Percentiles rank a stretch among this genome's conserved stretches.
Evolutionary conservation across 2,329 filamentous ascomycete genomes (phyloP).

Genomic region (Diaporthe sp.): DNA sequence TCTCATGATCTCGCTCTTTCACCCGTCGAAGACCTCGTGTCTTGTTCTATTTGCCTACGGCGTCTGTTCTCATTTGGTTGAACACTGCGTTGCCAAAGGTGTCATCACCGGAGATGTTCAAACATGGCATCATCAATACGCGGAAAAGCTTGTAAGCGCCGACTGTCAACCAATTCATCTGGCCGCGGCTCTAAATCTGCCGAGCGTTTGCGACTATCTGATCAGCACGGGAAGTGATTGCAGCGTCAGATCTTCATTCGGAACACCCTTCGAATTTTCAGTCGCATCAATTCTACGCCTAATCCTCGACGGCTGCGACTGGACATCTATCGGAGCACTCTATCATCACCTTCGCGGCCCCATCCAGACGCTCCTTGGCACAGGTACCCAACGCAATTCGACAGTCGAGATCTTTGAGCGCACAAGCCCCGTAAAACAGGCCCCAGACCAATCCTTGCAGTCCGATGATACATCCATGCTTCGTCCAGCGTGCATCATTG

Average conservation of each 20-base stretch:
- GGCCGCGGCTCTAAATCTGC: not conserved
- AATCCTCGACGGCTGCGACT: not conserved
- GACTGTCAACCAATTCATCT: not conserved
- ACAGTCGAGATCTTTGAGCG: not conserved
- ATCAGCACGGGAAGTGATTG: not conserved
- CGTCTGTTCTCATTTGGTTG: no score
- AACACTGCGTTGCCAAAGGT: no score
- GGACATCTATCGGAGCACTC: no score
- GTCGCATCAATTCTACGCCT: not conserved
- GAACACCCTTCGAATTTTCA: not conserved
- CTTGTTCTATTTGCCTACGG: no score
- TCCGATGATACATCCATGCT: no score
- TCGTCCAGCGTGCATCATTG: not conserved
- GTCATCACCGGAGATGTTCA: no score
- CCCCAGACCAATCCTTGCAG: no score
- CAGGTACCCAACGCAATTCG: not conserved
- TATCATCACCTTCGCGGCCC: not conserved
- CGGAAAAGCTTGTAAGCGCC: not conserved
- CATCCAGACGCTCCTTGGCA: accelerated
- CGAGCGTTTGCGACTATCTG: not conserved
- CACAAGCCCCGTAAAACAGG: no score
- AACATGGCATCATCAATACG: no score
- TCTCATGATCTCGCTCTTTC: no score
- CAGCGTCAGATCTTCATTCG: not conserved
- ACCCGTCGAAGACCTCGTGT: no score